Evolutionary conservation across 2,329 filamentous ascomycete species (phyloP).

Genomic region (Apiospora koreana): DNA sequence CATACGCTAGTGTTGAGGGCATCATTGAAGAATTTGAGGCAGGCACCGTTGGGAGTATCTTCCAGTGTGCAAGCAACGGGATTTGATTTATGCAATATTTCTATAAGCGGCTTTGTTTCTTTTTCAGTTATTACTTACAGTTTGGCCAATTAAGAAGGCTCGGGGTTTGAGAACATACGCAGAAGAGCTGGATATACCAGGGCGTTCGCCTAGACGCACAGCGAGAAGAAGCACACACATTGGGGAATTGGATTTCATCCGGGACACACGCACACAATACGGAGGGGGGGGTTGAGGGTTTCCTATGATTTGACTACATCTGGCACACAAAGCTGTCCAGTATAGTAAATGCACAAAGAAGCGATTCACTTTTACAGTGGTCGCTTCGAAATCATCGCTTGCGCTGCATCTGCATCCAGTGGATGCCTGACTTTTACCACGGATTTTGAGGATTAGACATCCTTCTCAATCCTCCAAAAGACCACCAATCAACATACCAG

Average conservation of each 20-base stretch:
- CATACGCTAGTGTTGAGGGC: slow-evolving; percentile 74
- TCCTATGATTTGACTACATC: neutral
- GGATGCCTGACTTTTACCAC: slow-evolving; percentile 1
- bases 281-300: neutral
- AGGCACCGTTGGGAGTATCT: slow-evolving; percentile 68
- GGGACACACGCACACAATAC: neutral
- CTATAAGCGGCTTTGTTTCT: neutral
- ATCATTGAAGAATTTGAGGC: slow-evolving; percentile 72
- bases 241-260: neutral
- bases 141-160: neutral
- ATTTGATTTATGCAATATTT: slow-evolving; percentile 39
- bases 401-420: neutral
- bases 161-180: neutral
- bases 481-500: neutral
- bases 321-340: neutral
- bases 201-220: neutral
- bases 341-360: slow-evolving; percentile 9
- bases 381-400: slow-evolving; percentile 3
- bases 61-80: slow-evolving; percentile 72
- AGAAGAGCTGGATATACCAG: neutral
- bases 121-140: neutral
- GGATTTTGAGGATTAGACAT: neutral
- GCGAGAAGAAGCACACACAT: neutral
- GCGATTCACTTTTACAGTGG: neutral
- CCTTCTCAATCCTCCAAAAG: neutral